Percentiles rank a stretch among this genome's conserved stretches.
Evolutionary conservation across 495 filamentous ascomycete genomes (phyloP).

Genomic region (Daldinia concentrica): DNA sequence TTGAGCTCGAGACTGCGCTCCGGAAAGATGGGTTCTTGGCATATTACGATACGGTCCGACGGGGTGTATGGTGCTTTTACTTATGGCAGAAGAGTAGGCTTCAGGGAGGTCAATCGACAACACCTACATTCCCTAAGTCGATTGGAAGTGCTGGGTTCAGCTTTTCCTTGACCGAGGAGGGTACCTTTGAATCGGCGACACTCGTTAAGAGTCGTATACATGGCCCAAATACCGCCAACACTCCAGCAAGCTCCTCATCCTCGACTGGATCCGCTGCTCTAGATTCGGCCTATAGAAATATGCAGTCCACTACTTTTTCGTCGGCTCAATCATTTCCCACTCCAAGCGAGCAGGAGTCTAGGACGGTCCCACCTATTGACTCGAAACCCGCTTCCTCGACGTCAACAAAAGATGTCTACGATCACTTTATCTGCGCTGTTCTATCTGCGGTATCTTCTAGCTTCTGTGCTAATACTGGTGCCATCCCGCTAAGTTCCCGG

Average conservation of each 20-base stretch:
- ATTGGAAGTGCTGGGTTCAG: conserved; percentile 53
- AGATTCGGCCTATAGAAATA: conserved; percentile 50
- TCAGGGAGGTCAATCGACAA: conserved; percentile 37
- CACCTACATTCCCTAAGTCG: conserved; percentile 43
- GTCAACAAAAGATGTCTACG: conserved; percentile 49
- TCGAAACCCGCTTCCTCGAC: conserved; percentile 42
- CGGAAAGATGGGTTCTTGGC: conserved; percentile 62
- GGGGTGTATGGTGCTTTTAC: conserved; percentile 63
- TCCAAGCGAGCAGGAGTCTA: conserved; percentile 38
- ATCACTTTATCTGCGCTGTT: conserved; percentile 56
- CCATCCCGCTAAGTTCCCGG: conserved; percentile 55
- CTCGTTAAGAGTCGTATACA: conserved; percentile 53
- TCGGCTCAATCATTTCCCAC: conserved; percentile 37
- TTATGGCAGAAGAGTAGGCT: conserved; percentile 48
- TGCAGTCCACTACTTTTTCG: conserved; percentile 46
- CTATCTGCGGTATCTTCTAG: conserved; percentile 55
- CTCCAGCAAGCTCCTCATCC: conserved; percentile 60
- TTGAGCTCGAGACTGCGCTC: conserved; percentile 57
- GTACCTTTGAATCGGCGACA: conserved; percentile 55
- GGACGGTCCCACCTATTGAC: conserved; percentile 36
- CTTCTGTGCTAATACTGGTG: conserved; percentile 53
- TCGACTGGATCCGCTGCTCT: conserved; percentile 51
- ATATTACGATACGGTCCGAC: conserved; percentile 56
- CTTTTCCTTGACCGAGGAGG: conserved; percentile 55
- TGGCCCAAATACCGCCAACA: conserved; percentile 52